Evolutionary conservation across 2,329 filamentous ascomycete species (phyloP).

Genomic region (Fonsecaea pedrosoi): DNA sequence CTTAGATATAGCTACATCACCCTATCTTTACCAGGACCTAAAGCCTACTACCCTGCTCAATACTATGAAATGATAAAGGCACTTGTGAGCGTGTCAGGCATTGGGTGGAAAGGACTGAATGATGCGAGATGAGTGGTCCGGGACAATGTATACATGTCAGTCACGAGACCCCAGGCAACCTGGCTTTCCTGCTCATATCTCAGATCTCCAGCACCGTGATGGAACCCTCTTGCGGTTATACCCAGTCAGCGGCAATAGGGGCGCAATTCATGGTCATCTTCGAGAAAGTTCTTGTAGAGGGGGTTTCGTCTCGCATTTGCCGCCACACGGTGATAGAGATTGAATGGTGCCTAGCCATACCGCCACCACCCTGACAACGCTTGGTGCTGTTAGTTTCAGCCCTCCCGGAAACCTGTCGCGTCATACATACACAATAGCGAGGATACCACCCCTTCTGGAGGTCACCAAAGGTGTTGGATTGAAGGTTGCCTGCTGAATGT

Average conservation of each 20-base stretch:
- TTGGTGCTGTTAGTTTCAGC: background rate
- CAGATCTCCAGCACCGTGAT: background rate
- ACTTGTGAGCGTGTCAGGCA: background rate
- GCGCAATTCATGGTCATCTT: background rate
- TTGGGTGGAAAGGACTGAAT: background rate
- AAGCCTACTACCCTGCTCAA: constrained; percentile 1
- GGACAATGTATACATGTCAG: background rate
- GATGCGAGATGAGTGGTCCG: background rate
- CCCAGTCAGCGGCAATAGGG: background rate
- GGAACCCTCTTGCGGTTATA: background rate
- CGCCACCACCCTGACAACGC: background rate
- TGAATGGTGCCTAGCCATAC: constrained; percentile 19
- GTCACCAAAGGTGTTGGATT: constrained; percentile 6
- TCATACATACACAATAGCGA: background rate
- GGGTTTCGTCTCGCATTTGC: background rate
- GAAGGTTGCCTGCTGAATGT: constrained; percentile 25
- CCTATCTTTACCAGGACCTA: constrained; percentile 7
- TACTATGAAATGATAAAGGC: background rate
- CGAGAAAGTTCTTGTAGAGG: constrained; percentile 2
- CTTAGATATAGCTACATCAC: constrained; percentile 18
- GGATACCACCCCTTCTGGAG: background rate
- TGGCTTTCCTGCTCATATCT: background rate
- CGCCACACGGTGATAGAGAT: background rate
- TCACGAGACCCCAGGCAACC: background rate
- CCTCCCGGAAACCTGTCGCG: background rate